Evolutionary conservation across 768 basidiomycete genomes (phyloP).

Genomic region (Cyclocybe cylindracea): DNA sequence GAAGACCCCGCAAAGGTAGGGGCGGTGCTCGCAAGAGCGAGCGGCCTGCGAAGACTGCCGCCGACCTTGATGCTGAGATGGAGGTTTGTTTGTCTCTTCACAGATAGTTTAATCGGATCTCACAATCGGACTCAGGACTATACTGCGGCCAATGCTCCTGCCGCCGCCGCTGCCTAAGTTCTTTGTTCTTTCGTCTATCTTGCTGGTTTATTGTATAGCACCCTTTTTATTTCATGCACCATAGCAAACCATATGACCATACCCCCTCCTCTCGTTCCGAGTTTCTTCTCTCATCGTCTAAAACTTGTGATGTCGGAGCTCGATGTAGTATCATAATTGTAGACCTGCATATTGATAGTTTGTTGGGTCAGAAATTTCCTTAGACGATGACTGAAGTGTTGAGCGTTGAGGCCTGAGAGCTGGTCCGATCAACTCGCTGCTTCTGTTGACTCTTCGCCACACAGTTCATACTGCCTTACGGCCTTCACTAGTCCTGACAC

Average conservation of each 20-base stretch:
- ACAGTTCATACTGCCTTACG: no score
- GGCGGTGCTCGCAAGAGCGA: conserved; percentile 52
- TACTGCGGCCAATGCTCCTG: conserved; percentile 57
- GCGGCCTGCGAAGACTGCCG: conserved; percentile 77
- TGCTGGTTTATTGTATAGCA: conserved; percentile 13
- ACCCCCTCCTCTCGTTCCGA: conserved; percentile 12
- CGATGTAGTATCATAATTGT: conserved; percentile 19
- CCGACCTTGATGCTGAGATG: conserved; percentile 98
- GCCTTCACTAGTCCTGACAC: no score
- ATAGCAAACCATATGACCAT: conserved; percentile 12
- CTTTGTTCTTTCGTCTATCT: conserved; percentile 11
- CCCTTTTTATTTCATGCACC: conserved; percentile 7
- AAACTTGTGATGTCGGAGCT: conserved; percentile 8
- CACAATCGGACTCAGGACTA: conserved; percentile 52
- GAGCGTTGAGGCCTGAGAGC: no score
- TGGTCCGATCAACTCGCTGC: no score
- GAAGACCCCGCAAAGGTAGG: conserved; percentile 43
- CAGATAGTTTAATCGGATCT: background rate
- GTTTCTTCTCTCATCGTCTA: conserved; percentile 2
- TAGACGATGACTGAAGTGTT: no score
- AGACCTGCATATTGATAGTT: conserved; percentile 7
- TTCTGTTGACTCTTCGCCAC: no score
- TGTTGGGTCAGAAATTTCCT: no score
- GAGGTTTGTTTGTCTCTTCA: conserved; percentile 53
- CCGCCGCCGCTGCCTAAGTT: conserved; percentile 36